A percentile compares a stretch with the other conserved stretches of the same genome.
Conservation (phyloP, 2,329 filamentous ascomycete genomes). For the Ceratocystis variospora region DNA sequence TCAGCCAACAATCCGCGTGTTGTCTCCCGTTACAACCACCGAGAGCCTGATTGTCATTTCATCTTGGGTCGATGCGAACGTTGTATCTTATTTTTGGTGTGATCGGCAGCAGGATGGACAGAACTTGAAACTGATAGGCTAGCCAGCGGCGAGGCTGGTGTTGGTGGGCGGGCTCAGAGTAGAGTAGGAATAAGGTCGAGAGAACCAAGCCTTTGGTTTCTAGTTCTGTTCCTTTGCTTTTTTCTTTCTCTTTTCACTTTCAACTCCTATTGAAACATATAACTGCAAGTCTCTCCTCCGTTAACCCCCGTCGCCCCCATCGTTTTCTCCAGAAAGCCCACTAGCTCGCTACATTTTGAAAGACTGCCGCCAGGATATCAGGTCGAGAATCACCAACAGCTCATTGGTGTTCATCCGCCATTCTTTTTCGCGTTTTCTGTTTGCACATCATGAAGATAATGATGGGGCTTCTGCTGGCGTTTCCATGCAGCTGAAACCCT, state of each 20-base stretch:
- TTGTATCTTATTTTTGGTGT: neutral
- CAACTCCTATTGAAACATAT: neutral
- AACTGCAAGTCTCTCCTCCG: neutral
- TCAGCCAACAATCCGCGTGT: neutral
- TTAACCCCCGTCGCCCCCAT: no score
- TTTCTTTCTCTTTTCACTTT: neutral
- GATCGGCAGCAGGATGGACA: neutral
- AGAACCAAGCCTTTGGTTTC: neutral
- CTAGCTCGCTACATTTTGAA: no score
- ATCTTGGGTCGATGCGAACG: neutral
- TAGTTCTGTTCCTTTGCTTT: neutral
- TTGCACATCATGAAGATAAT: no score
- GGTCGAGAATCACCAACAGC: no score
- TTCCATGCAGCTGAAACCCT: neutral
- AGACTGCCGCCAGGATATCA: no score
- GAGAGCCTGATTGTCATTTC: conserved; percentile 1
- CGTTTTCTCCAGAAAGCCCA: neutral
- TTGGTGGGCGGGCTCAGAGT: neutral
- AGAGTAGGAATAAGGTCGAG: neutral
- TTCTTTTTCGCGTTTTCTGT: neutral
- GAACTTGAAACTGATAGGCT: neutral
- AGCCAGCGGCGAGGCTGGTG: neutral
- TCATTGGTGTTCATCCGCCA: no score
- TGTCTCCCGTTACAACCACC: neutral
- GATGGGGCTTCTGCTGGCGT: no score